Evolutionary conservation across 2,329 filamentous ascomycete genomes (phyloP), one percentile per base, ranked within the genome.

Genomic region (Aspergillus sp.): DNA sequence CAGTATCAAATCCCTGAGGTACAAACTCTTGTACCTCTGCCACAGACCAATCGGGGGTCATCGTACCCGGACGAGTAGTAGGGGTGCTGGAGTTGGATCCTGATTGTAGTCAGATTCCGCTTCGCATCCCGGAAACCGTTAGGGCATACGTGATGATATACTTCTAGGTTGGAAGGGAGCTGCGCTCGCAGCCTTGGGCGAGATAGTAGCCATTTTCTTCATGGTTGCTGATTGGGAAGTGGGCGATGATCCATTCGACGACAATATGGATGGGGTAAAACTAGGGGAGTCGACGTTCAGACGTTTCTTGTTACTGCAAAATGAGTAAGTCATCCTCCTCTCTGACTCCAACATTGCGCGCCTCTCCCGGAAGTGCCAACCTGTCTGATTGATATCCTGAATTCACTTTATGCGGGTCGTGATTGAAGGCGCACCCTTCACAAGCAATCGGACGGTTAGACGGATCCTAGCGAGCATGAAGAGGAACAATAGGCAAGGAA

Each of bases 251-350:
- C 76, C 77, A 56, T 79, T 79, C 32, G 72, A 69, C 36, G 76
- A 71, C 15, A 77, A 61, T 28, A 75, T 56, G 13, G 85, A 79
- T 39, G 94, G 94, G 0, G 92, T 97, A 75, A 99, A 99, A 51
- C 94, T 91, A 12, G 95, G 94, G 8, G 95, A 98, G 71, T 98
- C 95, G 72, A 97, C 95, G 76, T 96, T 99, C 67, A 99, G 84
- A 28, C 89, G 83, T 76, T 92, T 95, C 77, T 91, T 78, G 65
- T 67, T 69, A 59, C 65, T 68, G 57, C 57, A 59, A 57, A 55
- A 12, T 25, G 50, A 49, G 69, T 73, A 32, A 74, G 68, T 64
- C 36, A 58, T 39, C 43, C 25, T 30, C 54, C 41, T 59, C 13
- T 43, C 25, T 21, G 23, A 43, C 51, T 23, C 55, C 49, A 41